These are phyloP conservation scores for Sporothrix luriei DNA, from an alignment of 2,329 filamentous ascomycete species.

Conservation along the genomic window DNA sequence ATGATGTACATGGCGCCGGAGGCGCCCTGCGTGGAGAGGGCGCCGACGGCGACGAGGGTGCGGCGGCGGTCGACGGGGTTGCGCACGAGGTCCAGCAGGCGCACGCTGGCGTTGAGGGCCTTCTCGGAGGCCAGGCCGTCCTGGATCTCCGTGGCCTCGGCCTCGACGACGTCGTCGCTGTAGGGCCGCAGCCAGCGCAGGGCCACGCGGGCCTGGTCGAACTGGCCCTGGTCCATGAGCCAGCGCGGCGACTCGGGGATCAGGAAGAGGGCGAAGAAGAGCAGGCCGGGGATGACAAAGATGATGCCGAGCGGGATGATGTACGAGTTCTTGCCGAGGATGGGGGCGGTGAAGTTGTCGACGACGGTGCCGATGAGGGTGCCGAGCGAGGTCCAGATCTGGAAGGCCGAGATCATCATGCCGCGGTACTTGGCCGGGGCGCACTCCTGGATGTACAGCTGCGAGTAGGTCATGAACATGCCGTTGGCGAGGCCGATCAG, in stretches of 20 bases:
- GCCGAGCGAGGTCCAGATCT: slow-evolving; percentile 42
- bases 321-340: slow-evolving; percentile 45
- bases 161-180: slow-evolving; percentile 40
- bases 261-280: slow-evolving; percentile 45
- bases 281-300: slow-evolving; percentile 45
- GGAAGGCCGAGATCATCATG: slow-evolving; percentile 46
- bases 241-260: slow-evolving; percentile 49
- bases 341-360: slow-evolving; percentile 52
- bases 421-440: slow-evolving; percentile 41
- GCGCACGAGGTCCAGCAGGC: slow-evolving; percentile 52
- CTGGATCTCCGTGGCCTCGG: slow-evolving; percentile 46
- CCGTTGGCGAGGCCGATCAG: slow-evolving; percentile 60
- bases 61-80: slow-evolving; percentile 57
- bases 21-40: slow-evolving; percentile 55
- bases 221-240: slow-evolving; percentile 45
- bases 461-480: slow-evolving; percentile 58
- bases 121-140: slow-evolving; percentile 44
- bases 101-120: slow-evolving; percentile 41
- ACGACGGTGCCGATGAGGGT: slow-evolving; percentile 52
- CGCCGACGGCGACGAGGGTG: slow-evolving; percentile 52
- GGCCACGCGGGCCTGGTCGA: slow-evolving; percentile 42
- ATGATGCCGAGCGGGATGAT: slow-evolving; percentile 49
- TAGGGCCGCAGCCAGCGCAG: slow-evolving; percentile 44
- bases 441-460: slow-evolving; percentile 45
- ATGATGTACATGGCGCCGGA: slow-evolving; percentile 61